Percentiles rank a stretch among this genome's conserved stretches.
Conservation (phyloP, 2,329 filamentous ascomycete species). For the Aspergillus sp. region DNA sequence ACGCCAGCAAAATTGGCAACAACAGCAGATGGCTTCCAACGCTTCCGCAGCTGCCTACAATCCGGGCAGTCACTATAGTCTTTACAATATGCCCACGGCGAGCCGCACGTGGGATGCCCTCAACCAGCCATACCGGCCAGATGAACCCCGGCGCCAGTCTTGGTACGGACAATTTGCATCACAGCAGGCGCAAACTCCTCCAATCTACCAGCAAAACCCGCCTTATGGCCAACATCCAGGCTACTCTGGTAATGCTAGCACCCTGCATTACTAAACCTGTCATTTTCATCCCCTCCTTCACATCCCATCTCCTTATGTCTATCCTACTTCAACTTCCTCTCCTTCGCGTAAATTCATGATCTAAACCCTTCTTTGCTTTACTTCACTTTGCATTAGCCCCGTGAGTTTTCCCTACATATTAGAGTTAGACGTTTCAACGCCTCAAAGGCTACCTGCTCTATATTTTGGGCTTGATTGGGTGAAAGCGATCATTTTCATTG, state of each 20-base stretch:
- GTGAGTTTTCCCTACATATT: slow-evolving; percentile 12
- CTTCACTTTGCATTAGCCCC: slow-evolving; percentile 6
- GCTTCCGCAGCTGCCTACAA: slow-evolving; percentile 17
- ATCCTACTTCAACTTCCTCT: background rate
- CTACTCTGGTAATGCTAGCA: slow-evolving; percentile 27
- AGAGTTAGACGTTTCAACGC: slow-evolving; percentile 12
- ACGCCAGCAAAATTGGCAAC: slow-evolving; percentile 59
- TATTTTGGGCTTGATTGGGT: background rate
- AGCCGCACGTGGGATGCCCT: slow-evolving; percentile 42
- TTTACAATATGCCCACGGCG: slow-evolving; percentile 40
- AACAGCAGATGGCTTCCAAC: slow-evolving; percentile 39
- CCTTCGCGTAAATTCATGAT: slow-evolving; percentile 8
- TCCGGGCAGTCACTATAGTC: slow-evolving; percentile 20
- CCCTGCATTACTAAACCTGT: slow-evolving; percentile 23
- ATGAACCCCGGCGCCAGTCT: slow-evolving; percentile 37
- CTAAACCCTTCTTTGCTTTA: slow-evolving; percentile 5
- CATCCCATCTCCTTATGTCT: background rate
- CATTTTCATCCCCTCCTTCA: slow-evolving; percentile 6
- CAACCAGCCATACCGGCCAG: slow-evolving; percentile 32
- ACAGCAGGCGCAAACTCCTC: slow-evolving; percentile 25
- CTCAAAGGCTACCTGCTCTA: background rate
- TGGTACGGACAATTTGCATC: slow-evolving; percentile 37
- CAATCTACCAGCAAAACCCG: slow-evolving; percentile 32
- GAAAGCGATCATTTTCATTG: background rate
- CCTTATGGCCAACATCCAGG: slow-evolving; percentile 29